Conservation (phyloP, 192 early-diverging fungal species). For the Glomus cerebriforme region DNA sequence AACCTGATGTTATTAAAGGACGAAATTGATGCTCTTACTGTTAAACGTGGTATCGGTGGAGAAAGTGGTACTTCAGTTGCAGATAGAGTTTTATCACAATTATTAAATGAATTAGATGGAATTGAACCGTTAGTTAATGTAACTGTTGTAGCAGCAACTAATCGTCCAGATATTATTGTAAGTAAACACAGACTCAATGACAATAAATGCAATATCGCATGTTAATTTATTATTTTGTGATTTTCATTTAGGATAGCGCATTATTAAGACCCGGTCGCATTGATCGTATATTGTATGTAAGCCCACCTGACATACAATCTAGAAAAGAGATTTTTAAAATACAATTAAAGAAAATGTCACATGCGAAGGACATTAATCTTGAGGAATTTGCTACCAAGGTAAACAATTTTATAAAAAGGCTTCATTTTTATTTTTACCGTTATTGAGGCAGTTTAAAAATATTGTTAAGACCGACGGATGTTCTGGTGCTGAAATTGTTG, state of each 20-base stretch:
- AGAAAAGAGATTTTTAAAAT: constrained; percentile 82
- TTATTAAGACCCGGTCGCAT: constrained; percentile 93
- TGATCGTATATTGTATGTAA: constrained; percentile 92
- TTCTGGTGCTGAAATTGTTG: constrained; percentile 93
- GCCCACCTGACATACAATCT: constrained; percentile 79
- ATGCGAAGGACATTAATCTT: constrained; percentile 66
- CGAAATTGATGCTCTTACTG: constrained; percentile 96
- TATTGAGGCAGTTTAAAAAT: neutral
- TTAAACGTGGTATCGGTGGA: constrained; percentile 66
- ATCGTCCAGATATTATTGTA: constrained; percentile 94
- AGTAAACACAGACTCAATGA: neutral
- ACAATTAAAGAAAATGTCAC: constrained; percentile 72
- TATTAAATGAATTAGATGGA: constrained; percentile 94
- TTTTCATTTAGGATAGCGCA: constrained; percentile 69
- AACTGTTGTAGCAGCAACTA: constrained; percentile 96
- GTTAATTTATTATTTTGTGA: neutral
- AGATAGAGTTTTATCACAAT: constrained; percentile 93
- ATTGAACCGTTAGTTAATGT: constrained; percentile 95
- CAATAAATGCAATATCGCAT: too few species aligned
- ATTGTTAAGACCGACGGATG: constrained; percentile 75
- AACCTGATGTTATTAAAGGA: constrained; percentile 53
- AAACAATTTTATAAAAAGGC: neutral
- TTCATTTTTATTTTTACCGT: neutral
- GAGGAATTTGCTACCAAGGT: constrained; percentile 65
- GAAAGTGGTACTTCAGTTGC: constrained; percentile 81